Conservation (phyloP, 306 rosid species). For the Cicer cuneatum region DNA sequence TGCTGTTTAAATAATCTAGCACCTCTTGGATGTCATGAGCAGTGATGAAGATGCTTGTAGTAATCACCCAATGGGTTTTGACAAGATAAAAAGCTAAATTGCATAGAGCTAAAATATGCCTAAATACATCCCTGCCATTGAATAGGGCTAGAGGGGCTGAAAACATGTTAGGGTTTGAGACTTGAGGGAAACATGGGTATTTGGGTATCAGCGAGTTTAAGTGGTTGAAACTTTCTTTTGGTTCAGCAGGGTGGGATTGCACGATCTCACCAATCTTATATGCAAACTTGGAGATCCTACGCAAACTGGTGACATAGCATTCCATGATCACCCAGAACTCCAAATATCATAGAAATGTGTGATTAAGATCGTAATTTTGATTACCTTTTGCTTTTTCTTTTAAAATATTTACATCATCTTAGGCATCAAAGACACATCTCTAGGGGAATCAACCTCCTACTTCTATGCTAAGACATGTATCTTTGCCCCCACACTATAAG, state of each 20-base stretch:
- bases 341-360: not conserved
- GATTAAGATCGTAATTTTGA: not conserved
- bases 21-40: conserved; percentile 29
- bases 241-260: not conserved
- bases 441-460: too few relatives aligned
- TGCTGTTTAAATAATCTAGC: conserved; percentile 22
- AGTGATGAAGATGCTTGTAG: conserved; percentile 34
- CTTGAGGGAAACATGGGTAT: conserved; percentile 1
- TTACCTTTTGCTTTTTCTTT: not conserved
- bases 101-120: conserved; percentile 3
- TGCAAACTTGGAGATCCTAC: not conserved
- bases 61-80: conserved; percentile 36
- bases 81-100: conserved; percentile 34
- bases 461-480: not conserved
- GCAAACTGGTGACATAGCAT: not conserved
- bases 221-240: not conserved
- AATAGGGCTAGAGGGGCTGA: not conserved
- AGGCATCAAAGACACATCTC: conserved; percentile 1
- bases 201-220: not conserved
- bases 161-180: not conserved
- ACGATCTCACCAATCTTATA: not conserved
- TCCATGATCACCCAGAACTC: not conserved
- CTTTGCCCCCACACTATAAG: not conserved
- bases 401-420: conserved; percentile 17
- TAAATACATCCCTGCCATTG: conserved; percentile 7